phyloP scores from a whole-genome alignment of 768 basidiomycete species.

The Coprinellus micaceus region DNA sequence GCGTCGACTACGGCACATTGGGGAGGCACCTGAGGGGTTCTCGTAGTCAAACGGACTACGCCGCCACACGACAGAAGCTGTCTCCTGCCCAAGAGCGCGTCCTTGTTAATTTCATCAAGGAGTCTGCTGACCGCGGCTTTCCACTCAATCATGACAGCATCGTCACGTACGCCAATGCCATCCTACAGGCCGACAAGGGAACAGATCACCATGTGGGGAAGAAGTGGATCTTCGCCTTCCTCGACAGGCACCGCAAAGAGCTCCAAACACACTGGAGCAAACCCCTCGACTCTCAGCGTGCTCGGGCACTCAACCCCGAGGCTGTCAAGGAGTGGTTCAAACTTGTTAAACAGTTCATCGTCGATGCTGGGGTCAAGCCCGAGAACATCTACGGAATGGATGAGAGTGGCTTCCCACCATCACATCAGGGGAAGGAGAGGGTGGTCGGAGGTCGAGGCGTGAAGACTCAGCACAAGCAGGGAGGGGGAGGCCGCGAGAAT shows the following conservation, averaged over 20 bases:
- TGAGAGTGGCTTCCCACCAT: slow-evolving; percentile 30
- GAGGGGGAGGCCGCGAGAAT: slow-evolving; percentile 30
- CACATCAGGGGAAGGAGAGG: slow-evolving; percentile 21
- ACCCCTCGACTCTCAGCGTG: slow-evolving; percentile 28
- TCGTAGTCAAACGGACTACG: no score
- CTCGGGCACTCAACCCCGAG: slow-evolving; percentile 24
- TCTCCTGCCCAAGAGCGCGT: slow-evolving; percentile 24
- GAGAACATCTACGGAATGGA: slow-evolving; percentile 35
- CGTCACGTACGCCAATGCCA: slow-evolving; percentile 18
- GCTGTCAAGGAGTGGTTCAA: slow-evolving; percentile 31
- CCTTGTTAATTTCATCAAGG: slow-evolving; percentile 25
- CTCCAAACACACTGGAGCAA: slow-evolving; percentile 32
- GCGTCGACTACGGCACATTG: no score
- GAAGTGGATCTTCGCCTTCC: slow-evolving; percentile 28
- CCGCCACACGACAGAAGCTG: slow-evolving; percentile 22
- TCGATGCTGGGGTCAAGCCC: slow-evolving; percentile 17
- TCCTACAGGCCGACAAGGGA: background rate
- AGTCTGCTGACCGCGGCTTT: slow-evolving; percentile 27
- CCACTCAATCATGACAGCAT: slow-evolving; percentile 19
- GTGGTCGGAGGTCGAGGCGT: slow-evolving; percentile 26
- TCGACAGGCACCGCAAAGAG: slow-evolving; percentile 20
- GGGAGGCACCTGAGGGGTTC: no score
- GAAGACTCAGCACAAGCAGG: slow-evolving; percentile 29
- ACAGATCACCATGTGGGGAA: slow-evolving; percentile 16
- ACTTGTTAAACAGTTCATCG: slow-evolving; percentile 23